Conservation (phyloP, 2,329 filamentous ascomycete species). For the Didymella pinodella region DNA sequence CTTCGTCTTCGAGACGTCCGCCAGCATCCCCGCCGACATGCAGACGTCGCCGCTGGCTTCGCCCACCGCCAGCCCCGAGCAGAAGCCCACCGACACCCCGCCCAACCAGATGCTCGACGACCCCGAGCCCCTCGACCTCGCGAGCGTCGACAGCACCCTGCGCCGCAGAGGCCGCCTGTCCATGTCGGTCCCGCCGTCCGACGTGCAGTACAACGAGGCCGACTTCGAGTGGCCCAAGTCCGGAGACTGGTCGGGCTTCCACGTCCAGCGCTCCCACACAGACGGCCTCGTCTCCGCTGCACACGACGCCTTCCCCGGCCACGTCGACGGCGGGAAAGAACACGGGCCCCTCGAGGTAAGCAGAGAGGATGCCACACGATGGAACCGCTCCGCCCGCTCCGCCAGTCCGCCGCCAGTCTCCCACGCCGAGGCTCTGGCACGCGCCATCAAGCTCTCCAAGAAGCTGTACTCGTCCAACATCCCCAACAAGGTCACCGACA, state of each 20-base stretch:
- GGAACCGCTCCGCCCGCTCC: constrained; percentile 60
- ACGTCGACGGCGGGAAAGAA: constrained; percentile 37
- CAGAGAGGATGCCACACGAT: constrained; percentile 46
- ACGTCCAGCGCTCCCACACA: constrained; percentile 57
- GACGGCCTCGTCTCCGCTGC: constrained; percentile 62
- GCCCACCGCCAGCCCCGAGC: constrained; percentile 80
- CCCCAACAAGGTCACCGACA: constrained; percentile 88
- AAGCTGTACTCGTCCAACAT: constrained; percentile 92
- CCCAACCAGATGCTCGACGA: constrained; percentile 65
- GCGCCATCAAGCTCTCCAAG: constrained; percentile 84
- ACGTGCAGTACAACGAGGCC: constrained; percentile 28
- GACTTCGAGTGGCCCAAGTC: constrained; percentile 39
- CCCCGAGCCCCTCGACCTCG: constrained; percentile 73
- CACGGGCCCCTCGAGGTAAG: constrained; percentile 43
- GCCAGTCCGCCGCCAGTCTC: constrained; percentile 79
- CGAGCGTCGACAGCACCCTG: constrained; percentile 50
- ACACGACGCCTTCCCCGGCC: constrained; percentile 49
- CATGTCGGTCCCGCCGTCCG: constrained; percentile 38
- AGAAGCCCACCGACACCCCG: constrained; percentile 61
- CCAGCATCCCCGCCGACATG: constrained; percentile 87
- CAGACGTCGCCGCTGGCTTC: constrained; percentile 95
- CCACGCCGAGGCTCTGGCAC: constrained; percentile 77
- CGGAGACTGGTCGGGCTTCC: constrained; percentile 48
- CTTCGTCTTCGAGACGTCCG: constrained; percentile 96
- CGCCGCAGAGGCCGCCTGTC: constrained; percentile 42